Evolutionary conservation across 495 filamentous ascomycete genomes (phyloP), one percentile per base, ranked within the genome.

Genomic region (Tirmania nivea): DNA sequence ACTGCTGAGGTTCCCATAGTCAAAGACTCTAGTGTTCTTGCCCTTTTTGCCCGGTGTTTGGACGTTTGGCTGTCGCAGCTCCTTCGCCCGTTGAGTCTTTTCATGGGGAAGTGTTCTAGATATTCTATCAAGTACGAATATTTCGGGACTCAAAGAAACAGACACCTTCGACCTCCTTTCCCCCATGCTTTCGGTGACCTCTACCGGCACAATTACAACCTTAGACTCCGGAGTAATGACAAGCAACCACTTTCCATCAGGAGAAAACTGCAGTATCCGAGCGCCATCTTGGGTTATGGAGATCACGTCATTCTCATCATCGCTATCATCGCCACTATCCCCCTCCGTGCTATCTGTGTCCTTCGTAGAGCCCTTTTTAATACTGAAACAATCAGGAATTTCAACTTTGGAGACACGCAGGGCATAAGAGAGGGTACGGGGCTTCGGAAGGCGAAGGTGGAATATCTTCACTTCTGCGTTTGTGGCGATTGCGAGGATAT

Each of bases 141-240:
- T 64, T 11, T 70, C 70, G 47, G 69, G 50, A 8, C 35, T 37
- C 67, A 53, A 78, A 53, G 10, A 66, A 66, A 53, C 77, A 63
- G 37, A 71, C 60, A 57, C 69, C 73, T 58, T 75, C 74, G 80
- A 48, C 69, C 73, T 52, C 65, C 68, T 63, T 74, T 74, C 50
- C 67, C 71, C 34, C 66, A 74, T 53, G 74, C 72, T 50, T 66
- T 78, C 73, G 39, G 12, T 45, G 52, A 87, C 71, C 53, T 85
- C 77, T 56, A 86, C 71, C 21, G 73, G 69, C 19, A 94, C 72
- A 69, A 94, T 94, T 75, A 86, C 94, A 72, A 95, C 92, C 60
- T 88, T 83, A 70, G 94, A 95, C 75, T 94, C 93, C 63, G 88
- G 83, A 53, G 94, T 77, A 35, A 81, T 87, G 19, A 93, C 65